Evolutionary conservation across 371 early-diverging fungal species (phyloP), one percentile per base, ranked within the genome.

Genomic region (Rhizopus sp.): DNA sequence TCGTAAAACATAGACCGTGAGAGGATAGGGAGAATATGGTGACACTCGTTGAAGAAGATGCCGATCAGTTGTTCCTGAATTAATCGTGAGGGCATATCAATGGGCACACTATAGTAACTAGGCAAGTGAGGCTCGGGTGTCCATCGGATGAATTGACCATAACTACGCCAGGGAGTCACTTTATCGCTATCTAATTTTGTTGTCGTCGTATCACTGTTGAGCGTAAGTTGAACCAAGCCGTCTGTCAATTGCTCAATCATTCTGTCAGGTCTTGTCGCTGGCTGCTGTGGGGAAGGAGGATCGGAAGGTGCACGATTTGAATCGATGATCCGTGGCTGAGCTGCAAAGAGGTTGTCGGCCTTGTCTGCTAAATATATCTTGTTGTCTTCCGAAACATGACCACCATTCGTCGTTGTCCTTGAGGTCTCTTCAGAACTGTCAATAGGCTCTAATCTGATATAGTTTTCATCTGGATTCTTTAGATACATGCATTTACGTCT

Each of bases 381-480:
- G n/a, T 60, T 53, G 30, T 60, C 56, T 4, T 55, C 55, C 39
- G 29, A 32, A 30, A 13, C 31, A 54, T 23, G 12, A 54, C 34
- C n/a, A 47, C 15, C 38, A 37, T 45, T 17, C 50, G 51, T 38
- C 33, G 35, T 42, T 33, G 13, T 29, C 32, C 32, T 33, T 57
- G 47, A n/a, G 42, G 23, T 7, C n/a, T 15, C 44, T 23, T 53
- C 42, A 13, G 67, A 16, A 10, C 68, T 64, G 12, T 34, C 53
- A 15, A 66, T 59, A 9, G 76, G 73, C 53, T 77, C 77, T 30
- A 77, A 47, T 52, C 72, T 60, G 13, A 77, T 77, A 46, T 77
- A 77, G 16, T 74, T 77, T 40, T 71, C 74, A 51, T 77, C 77
- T n/a, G 72, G 64, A 44, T 77, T 77, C 44, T 78, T 78, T 23